Conservation (phyloP, 179 eudicot species). For the Dionaea muscipula region DNA sequence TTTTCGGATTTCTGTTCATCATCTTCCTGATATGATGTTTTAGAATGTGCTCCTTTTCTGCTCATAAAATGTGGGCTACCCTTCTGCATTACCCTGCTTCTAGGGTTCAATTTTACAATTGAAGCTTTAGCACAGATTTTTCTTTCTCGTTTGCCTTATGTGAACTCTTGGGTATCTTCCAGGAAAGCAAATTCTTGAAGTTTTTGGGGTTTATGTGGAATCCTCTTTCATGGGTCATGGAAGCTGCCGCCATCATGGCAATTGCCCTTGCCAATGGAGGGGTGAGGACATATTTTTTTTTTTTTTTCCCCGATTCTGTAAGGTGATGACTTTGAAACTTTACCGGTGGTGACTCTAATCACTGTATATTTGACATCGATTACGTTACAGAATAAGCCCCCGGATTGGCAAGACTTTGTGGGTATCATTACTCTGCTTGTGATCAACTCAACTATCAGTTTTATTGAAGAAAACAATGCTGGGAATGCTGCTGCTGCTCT, state of each 20-base stretch:
- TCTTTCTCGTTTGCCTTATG: not conserved
- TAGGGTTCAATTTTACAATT: not conserved
- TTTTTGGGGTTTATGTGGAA: constrained; percentile 98
- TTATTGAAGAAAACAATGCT: constrained; percentile 87
- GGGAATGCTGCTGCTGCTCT: constrained; percentile 97
- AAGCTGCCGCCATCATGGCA: constrained; percentile 94
- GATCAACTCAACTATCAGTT: constrained; percentile 86
- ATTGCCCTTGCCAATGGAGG: constrained; percentile 97
- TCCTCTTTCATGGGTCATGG: constrained; percentile 98
- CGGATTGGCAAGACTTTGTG: constrained; percentile 97
- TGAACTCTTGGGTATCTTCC: constrained; percentile 21
- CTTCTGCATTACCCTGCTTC: not conserved
- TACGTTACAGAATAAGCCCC: constrained; percentile 61
- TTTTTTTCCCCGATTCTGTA: too few species aligned
- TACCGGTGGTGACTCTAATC: too few species aligned
- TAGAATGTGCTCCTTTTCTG: not conserved
- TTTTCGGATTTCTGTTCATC: not conserved
- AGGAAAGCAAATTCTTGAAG: constrained; percentile 88
- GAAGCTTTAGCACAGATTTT: not conserved
- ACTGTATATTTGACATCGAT: not conserved
- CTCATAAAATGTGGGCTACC: not conserved
- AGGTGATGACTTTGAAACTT: too few species aligned
- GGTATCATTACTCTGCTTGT: constrained; percentile 74
- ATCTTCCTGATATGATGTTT: not conserved
- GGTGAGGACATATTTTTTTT: constrained; percentile 24